Base-by-base conservation (phyloP, 306 rosid species). In the Leucaena leucocephala region DNA sequence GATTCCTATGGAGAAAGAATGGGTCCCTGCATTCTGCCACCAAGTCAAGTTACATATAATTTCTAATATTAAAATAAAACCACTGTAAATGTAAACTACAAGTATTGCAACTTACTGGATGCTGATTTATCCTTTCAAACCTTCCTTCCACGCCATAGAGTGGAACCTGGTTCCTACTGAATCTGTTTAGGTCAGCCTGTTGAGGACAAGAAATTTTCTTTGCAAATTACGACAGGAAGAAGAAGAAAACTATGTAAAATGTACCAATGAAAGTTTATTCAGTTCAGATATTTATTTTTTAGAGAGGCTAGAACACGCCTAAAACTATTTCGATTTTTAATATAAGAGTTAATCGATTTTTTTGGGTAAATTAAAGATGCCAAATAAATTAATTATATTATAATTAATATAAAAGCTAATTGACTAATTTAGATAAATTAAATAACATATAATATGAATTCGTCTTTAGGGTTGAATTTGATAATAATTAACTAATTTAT, bases 101-200 rank as follows among this genome's bases (percentile, higher is more conserved):
- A 81, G 59, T 75, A 21, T 45, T 81, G 76, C 65, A 52, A 77
- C 95, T 76, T 92, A 92, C 98, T 91, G 98, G 97, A 83, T 95
- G 98, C 76, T 95, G 91, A 80, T 95, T 95, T 87, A 95, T 92
- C 87, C 98, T 92, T 83, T 92, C 93, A 80, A 91, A 91, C 86
- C 91, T 90, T 83, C 98, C 94, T 78, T 91, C 96, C 85, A 95
- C 93, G 44, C 91, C 94, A 83, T 86, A 95, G 27, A 91, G 85
- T 59, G 98, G 93, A 83, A 87, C 68, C 80, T 95, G 98, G 33
- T 84, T 88, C 91, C 97, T 87, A 82, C 81, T 87, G 27, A 88
- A 72, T 73, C 91, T 85, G 77, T 90, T 95, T 79, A 71, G 78
- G 78, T 92, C 98, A 48, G 98, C 98, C 98, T 95, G 88, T 78